These are phyloP conservation scores for Xerocomellus amylosporus DNA, from an alignment of 768 basidiomycete genomes.

Conservation along the genomic window DNA sequence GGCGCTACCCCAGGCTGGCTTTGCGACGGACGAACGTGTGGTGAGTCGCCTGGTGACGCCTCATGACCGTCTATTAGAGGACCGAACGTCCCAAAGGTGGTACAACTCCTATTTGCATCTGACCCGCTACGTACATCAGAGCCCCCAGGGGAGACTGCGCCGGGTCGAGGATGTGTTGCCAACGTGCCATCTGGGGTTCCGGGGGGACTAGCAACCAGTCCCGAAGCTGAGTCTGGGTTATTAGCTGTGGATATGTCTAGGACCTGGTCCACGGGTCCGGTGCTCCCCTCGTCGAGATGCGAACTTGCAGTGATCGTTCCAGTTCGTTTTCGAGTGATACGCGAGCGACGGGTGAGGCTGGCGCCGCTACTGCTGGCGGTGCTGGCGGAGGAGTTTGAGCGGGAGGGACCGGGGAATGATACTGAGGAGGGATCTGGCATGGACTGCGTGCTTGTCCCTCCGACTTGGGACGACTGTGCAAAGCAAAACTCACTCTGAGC, in stretches of 20 bases:
- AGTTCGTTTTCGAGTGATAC: conserved; percentile 51
- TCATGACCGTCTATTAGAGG: conserved; percentile 19
- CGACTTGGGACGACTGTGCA: conserved; percentile 11
- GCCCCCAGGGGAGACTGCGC: conserved; percentile 7
- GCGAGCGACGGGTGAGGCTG: conserved; percentile 49
- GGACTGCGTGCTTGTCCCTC: conserved; percentile 26
- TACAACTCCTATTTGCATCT: conserved; percentile 25
- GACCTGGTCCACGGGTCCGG: conserved; percentile 19
- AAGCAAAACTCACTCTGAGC: conserved; percentile 15
- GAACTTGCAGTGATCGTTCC: conserved; percentile 43
- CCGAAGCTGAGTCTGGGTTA: conserved; percentile 6
- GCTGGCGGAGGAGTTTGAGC: conserved; percentile 34
- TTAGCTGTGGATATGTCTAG: conserved; percentile 31
- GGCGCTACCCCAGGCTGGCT: conserved; percentile 12
- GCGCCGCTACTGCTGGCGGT: conserved; percentile 47
- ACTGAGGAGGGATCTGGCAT: conserved; percentile 33
- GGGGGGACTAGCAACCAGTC: conserved; percentile 7
- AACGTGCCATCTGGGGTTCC: conserved; percentile 7
- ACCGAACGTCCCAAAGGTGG: conserved; percentile 25
- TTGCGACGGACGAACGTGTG: conserved; percentile 1
- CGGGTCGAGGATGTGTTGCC: conserved; percentile 16
- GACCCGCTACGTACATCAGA: conserved; percentile 8
- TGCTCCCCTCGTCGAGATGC: conserved; percentile 18
- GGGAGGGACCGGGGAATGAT: conserved; percentile 30
- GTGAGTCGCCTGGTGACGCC: not conserved